Evolutionary conservation across 2,329 filamentous ascomycete species (phyloP).

Genomic region (Diaporthe velutina): DNA sequence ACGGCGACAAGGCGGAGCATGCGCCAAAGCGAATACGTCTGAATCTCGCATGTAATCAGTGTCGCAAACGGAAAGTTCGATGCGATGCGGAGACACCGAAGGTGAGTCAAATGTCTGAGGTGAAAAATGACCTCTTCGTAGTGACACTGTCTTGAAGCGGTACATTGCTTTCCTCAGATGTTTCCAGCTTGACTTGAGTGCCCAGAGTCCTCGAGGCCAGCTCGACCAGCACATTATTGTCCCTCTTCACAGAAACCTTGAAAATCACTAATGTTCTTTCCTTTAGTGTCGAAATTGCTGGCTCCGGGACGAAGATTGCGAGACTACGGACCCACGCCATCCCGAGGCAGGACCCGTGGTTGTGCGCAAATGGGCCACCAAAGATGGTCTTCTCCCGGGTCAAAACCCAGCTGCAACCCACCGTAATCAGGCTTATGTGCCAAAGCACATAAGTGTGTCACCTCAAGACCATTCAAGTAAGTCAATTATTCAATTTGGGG

Average conservation of each 20-base stretch:
- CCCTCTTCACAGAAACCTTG: not conserved
- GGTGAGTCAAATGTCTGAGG: not conserved
- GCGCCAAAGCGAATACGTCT: conserved; percentile 42
- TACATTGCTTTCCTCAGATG: no score
- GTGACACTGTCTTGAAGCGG: not conserved
- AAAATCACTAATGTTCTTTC: not conserved
- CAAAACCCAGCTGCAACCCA: conserved; percentile 27
- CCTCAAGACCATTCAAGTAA: conserved; percentile 20
- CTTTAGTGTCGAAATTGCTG: conserved; percentile 45
- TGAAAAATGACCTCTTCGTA: no score
- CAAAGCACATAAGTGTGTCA: conserved; percentile 31
- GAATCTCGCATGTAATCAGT: conserved; percentile 45
- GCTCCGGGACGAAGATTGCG: conserved; percentile 44
- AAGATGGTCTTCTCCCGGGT: conserved; percentile 35
- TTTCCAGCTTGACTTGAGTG: no score
- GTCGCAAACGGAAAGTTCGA: conserved; percentile 48
- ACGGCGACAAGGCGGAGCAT: not conserved
- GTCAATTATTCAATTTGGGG: not conserved
- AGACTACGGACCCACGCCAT: conserved; percentile 45
- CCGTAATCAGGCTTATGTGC: conserved; percentile 9
- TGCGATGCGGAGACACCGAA: conserved; percentile 47
- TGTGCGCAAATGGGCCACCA: conserved; percentile 41
- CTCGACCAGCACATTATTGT: not conserved
- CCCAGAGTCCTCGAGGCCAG: not conserved
- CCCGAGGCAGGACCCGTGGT: conserved; percentile 39